Evolutionary conservation across 176 grass and related monocot species (phyloP), one percentile per base, ranked within the genome.

Genomic region (Elymus sibiricus): DNA sequence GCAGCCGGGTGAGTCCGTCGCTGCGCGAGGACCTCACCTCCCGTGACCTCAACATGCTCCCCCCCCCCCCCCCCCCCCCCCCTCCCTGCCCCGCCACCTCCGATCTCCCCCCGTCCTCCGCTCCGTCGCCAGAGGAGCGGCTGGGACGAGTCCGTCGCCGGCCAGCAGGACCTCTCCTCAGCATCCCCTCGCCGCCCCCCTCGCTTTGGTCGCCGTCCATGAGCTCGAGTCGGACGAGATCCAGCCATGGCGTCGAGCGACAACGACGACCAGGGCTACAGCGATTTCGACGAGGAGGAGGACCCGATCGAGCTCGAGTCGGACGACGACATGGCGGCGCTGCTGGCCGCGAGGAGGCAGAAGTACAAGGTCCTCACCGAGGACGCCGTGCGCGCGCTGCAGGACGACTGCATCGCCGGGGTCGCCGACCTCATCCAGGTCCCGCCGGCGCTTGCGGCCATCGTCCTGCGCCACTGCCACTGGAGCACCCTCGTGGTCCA

Each of bases 401-500:
- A 86, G 7, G 83, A 76, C 4, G 46, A 22, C 1, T 28, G 17
- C 70, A 58, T 26, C 27, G 7, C 69, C 22, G 9, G 0, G 0
- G 32, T 70, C n/a, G n/a, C 61, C 27, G 78, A 76, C 9, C 19
- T 81, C 1, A 70, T 89, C 17, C 24, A 28, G 9, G 9, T 86
- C 70, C 88, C 78, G 16, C 49, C 7, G 22, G 78, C 78, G 16
- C 12, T 62, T 29, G 79, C 88, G 22, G 70, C 70, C 38, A 22
- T n/a, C 22, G 55, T 90, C 11, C 88, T 86, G 0, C 71, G 78
- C 2, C 71, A 69, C 62, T 82, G 39, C 79, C 13, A 29, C 5
- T 86, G 90, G 90, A 82, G 77, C 70, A 0, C 64, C 25, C 46
- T 43, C n/a, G 60, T 6, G 27, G 59, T 86, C 17, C 12, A 86